phyloP scores from a whole-genome alignment of 768 basidiomycete genomes.

The Russula lepida region DNA sequence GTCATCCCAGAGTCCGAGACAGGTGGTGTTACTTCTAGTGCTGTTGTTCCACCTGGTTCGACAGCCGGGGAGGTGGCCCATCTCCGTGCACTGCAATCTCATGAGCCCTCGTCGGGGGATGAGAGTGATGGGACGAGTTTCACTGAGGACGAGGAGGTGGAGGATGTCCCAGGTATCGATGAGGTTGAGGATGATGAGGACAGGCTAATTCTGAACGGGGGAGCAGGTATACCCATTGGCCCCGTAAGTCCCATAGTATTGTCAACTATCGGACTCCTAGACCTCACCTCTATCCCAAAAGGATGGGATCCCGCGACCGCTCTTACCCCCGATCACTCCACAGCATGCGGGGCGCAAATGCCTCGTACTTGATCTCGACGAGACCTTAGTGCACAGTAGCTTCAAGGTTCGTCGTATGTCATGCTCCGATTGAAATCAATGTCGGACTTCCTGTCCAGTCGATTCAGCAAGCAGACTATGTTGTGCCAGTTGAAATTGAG shows the following conservation, averaged over 20 bases:
- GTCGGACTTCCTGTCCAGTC: slow-evolving; percentile 44
- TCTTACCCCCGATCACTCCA: slow-evolving; percentile 77
- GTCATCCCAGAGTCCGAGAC: slow-evolving; percentile 63
- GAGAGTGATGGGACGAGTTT: slow-evolving; percentile 59
- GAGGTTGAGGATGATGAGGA: slow-evolving; percentile 87
- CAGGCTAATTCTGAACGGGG: slow-evolving; percentile 79
- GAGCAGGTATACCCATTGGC: slow-evolving; percentile 91
- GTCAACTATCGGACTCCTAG: neutral
- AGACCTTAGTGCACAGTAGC: slow-evolving; percentile 93
- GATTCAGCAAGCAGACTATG: slow-evolving; percentile 90
- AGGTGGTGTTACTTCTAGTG: slow-evolving; percentile 83
- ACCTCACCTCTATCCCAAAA: slow-evolving; percentile 27
- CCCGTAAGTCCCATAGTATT: slow-evolving; percentile 49
- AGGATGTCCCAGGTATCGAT: slow-evolving; percentile 43
- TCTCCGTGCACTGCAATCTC: slow-evolving; percentile 27
- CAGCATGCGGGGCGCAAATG: slow-evolving; percentile 88
- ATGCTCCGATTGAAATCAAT: neutral
- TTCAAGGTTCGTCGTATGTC: slow-evolving; percentile 68
- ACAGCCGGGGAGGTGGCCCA: slow-evolving; percentile 38
- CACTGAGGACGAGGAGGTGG: slow-evolving; percentile 59
- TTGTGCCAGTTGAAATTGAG: slow-evolving; percentile 98
- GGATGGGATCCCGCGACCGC: slow-evolving; percentile 81
- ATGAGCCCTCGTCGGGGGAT: slow-evolving; percentile 37
- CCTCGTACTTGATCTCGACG: slow-evolving; percentile 92
- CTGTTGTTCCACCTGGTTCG: slow-evolving; percentile 86